Conservation (phyloP, 2,329 filamentous ascomycete genomes). For the Fusarium nurragi region DNA sequence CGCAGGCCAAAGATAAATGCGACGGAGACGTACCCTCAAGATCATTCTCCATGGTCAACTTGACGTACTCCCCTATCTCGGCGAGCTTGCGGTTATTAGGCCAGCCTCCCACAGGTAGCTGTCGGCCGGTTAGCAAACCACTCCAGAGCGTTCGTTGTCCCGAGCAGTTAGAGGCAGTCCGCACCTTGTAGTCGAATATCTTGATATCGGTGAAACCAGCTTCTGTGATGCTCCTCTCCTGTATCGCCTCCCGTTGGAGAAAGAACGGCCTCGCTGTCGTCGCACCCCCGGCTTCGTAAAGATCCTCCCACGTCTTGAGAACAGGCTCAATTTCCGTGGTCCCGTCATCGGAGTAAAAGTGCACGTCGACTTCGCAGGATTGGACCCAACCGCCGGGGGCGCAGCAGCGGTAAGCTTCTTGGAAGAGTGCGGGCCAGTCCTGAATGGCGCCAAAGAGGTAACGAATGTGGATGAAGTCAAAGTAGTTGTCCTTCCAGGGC, state of each 20-base stretch:
- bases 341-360: conserved; percentile 32
- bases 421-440: conserved; percentile 32
- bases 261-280: conserved; percentile 23
- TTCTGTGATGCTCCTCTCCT: conserved; percentile 27
- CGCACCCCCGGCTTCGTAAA: conserved; percentile 21
- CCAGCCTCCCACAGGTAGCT: conserved; percentile 39
- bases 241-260: conserved; percentile 22
- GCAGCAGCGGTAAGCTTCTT: conserved; percentile 35
- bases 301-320: conserved; percentile 16
- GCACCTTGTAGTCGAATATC: conserved; percentile 33
- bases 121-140: background rate
- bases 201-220: conserved; percentile 35
- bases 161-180: background rate
- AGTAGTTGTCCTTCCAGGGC: conserved; percentile 35
- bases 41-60: conserved; percentile 39
- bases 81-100: conserved; percentile 34
- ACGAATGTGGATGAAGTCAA: conserved; percentile 37
- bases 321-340: conserved; percentile 25
- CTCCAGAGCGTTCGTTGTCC: background rate
- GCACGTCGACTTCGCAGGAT: conserved; percentile 35
- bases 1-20: background rate
- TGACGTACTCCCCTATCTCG: conserved; percentile 34
- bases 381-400: conserved; percentile 34
- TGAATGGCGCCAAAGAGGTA: conserved; percentile 36
- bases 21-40: conserved; percentile 19